These are phyloP conservation scores for Diaporthe citri DNA, from an alignment of 2,329 filamentous ascomycete species.

Conservation along the genomic window DNA sequence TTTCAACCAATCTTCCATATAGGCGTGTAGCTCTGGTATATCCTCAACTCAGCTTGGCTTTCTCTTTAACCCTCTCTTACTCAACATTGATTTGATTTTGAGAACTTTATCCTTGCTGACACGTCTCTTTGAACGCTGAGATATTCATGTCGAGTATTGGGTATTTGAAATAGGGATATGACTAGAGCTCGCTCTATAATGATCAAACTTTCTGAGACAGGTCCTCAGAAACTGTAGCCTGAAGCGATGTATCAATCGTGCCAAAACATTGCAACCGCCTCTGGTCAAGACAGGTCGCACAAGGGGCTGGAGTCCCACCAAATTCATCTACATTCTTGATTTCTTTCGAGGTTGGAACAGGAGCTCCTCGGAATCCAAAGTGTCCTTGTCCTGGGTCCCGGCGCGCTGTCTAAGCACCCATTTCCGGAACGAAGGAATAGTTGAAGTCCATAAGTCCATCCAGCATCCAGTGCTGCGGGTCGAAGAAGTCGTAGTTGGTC, in stretches of 20 bases:
- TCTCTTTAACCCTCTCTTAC: not conserved
- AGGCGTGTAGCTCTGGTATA: not conserved
- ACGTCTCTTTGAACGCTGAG: not conserved
- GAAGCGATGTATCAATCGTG: not conserved
- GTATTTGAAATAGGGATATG: not conserved
- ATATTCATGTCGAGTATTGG: not conserved
- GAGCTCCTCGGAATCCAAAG: not conserved
- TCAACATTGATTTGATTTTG: not conserved
- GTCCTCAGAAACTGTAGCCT: slow-evolving; percentile 1
- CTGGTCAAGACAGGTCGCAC: not conserved
- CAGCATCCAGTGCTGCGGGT: slow-evolving; percentile 93
- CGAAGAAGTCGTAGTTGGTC: slow-evolving; percentile 87
- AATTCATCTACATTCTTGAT: slow-evolving; percentile 6
- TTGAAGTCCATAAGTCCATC: slow-evolving; percentile 88
- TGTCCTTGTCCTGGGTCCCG: slow-evolving; percentile 3
- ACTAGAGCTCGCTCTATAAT: slow-evolving; percentile 2
- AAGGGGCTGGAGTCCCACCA: not conserved
- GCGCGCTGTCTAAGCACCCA: slow-evolving; percentile 55
- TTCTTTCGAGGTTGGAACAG: not conserved
- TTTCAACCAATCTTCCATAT: not conserved
- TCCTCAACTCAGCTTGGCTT: not conserved
- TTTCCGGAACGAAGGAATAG: slow-evolving; percentile 57
- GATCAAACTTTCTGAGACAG: not conserved
- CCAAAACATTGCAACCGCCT: not conserved
- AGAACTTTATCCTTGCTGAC: not conserved